Conservation (phyloP, 139 green algal species). For the Chlamydomonas sp. region DNA sequence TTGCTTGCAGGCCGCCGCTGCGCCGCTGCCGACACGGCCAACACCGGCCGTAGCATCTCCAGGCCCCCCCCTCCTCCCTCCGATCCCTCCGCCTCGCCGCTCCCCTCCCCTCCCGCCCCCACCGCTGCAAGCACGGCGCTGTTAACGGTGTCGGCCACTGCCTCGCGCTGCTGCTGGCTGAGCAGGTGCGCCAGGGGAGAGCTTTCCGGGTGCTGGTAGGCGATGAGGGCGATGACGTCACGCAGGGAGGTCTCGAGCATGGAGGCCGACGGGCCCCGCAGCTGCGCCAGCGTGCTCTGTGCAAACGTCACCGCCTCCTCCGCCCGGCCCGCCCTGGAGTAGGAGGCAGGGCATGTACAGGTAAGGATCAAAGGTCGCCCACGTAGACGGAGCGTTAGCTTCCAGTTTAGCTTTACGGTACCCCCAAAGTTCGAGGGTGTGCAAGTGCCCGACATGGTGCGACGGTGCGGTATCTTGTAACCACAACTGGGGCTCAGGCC, state of each 20-base stretch:
- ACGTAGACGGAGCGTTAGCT: not conserved
- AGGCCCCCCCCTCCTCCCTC: not conserved
- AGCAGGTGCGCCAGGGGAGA: conserved; percentile 74
- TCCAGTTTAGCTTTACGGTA: too few relatives aligned
- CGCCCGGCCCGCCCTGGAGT: conserved; percentile 47
- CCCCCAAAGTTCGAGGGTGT: too few relatives aligned
- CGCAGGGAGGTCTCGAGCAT: conserved; percentile 40
- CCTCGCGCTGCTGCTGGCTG: conserved; percentile 65
- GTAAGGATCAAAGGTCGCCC: not conserved
- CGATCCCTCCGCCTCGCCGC: not conserved
- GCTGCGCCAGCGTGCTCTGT: conserved; percentile 51
- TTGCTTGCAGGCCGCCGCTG: conserved; percentile 35
- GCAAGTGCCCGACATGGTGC: too few relatives aligned
- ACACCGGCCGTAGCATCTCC: conserved; percentile 17
- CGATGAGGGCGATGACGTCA: conserved; percentile 81
- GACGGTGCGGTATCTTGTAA: too few relatives aligned
- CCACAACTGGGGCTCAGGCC: too few relatives aligned
- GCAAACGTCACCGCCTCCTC: conserved; percentile 67
- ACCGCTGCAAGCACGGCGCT: conserved; percentile 62
- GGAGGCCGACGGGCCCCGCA: conserved; percentile 18
- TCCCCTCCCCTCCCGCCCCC: not conserved
- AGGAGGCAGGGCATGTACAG: not conserved
- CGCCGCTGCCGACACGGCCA: not conserved
- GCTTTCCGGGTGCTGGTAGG: conserved; percentile 69
- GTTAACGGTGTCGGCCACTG: conserved; percentile 81